Evolutionary conservation across 2,329 filamentous ascomycete species (phyloP).

Genomic region (Catunica adiposa): DNA sequence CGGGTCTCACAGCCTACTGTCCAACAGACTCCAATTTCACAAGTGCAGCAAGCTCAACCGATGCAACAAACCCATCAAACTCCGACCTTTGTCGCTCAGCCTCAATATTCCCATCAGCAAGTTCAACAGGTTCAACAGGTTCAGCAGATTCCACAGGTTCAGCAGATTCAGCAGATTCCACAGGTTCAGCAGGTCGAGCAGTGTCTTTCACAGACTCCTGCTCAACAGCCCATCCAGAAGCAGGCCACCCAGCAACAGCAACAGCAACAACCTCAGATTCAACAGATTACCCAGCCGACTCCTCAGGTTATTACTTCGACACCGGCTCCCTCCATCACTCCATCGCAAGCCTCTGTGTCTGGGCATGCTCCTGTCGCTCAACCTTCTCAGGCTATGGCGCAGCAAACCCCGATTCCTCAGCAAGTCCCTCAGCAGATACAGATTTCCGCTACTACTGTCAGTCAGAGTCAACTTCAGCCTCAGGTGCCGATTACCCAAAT

Average conservation of each 20-base stretch:
- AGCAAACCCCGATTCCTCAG: too few species aligned
- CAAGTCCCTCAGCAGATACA: not conserved
- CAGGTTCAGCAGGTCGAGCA: not conserved
- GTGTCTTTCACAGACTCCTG: too few species aligned
- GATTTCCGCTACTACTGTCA: not conserved
- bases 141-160: not conserved
- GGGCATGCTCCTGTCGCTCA: not conserved
- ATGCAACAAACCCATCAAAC: too few species aligned
- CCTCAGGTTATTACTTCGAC: not conserved
- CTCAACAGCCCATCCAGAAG: not conserved
- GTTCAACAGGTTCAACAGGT: not conserved
- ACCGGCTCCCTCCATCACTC: not conserved
- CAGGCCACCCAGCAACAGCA: not conserved
- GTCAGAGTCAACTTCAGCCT: too few species aligned
- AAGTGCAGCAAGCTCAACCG: too few species aligned
- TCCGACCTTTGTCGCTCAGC: too few species aligned
- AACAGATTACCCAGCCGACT: not conserved
- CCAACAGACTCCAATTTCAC: too few species aligned
- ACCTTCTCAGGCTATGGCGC: too few species aligned
- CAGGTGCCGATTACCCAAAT: too few species aligned
- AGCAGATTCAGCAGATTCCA: conserved; percentile 1
- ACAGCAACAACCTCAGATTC: not conserved
- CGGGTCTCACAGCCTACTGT: too few species aligned
- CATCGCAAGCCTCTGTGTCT: not conserved
- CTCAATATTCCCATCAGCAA: too few species aligned